Percentiles rank a stretch among this genome's conserved stretches.
These are phyloP conservation scores for Rhododendron ovatum DNA, from an alignment of 148 eudicot genomes.

Conservation along the genomic window DNA sequence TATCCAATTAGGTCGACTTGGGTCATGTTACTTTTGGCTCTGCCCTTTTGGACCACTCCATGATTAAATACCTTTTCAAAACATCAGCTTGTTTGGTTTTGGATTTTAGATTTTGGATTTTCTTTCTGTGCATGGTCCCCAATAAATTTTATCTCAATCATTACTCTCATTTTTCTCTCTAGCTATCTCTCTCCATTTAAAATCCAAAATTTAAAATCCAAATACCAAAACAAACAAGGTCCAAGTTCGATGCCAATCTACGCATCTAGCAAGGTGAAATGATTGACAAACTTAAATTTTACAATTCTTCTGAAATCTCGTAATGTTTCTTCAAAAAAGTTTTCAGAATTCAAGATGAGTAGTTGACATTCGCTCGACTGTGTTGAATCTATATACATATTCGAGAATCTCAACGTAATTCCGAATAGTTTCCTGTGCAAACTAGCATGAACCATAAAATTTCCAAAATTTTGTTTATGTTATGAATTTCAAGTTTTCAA, in stretches of 20 bases:
- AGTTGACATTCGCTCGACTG: not conserved
- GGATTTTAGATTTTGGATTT: not conserved
- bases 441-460: too few species aligned
- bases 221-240: too few species aligned
- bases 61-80: not conserved
- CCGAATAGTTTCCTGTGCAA: not conserved
- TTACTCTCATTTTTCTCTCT: too few species aligned
- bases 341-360: not conserved
- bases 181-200: too few species aligned
- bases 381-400: not conserved
- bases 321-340: not conserved
- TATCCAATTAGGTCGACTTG: not conserved
- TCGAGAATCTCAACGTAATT: not conserved
- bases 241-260: not conserved
- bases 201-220: too few species aligned
- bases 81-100: not conserved
- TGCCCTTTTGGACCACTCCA: slow-evolving; percentile 5
- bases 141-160: too few species aligned
- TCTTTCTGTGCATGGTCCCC: accelerated
- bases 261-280: not conserved
- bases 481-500: too few species aligned
- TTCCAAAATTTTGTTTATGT: not conserved
- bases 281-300: not conserved
- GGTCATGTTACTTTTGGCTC: slow-evolving; percentile 1
- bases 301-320: not conserved